Evolutionary conservation across 1,284 basidiomycete species (phyloP), one percentile per base, ranked within the genome.

Genomic region (Trametes sp.): DNA sequence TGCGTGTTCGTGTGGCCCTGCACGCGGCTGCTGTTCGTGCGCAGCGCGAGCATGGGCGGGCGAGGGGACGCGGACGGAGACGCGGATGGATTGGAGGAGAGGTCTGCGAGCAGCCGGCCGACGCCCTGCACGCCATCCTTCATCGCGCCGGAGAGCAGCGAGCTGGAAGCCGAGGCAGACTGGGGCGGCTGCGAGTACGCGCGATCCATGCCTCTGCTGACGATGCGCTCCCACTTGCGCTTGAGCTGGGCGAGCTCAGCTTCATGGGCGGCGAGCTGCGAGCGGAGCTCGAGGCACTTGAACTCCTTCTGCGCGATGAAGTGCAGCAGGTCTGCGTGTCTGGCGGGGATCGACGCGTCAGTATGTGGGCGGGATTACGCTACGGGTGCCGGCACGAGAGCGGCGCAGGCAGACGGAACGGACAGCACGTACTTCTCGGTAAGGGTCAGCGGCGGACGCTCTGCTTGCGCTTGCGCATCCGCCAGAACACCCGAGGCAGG

Each of bases 261-360:
- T 76, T 94, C 92, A 68, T 93, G 89, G 9, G 76, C 72, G 11
- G 82, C 81, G 2, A 93, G 83, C 69, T 92, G 90, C 4, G 87
- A 85, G 16, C 90, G 86, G 41, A 94, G 79, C 62, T 94, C 92
- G 46, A 93, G 82, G 67, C 90, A 93, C 74, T 87, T 90, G 0
- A 89, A 85, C 72, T 94, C 92, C 67, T 93, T 93, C 76, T 93
- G 90, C 0, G 92, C 92, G 59, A 94, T 93, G 67, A 88, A 89
- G 31, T 84, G 87, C 21, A 93, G 77, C 4, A 93, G 78, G 63
- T 93, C 92, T 19, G 88, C 85, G 70, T 94, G 89, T 71, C 92
- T 93, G 52, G 35, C 7, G 7, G 45, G 24, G 45, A 28, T 4
- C 2, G 38, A 16, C 23, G 26, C 45, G 24, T 46, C 6, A 46